Evolutionary conservation across 306 rosid species (phyloP), one percentile per base, ranked within the genome.

Genomic region (Quercus berberidifolia): DNA sequence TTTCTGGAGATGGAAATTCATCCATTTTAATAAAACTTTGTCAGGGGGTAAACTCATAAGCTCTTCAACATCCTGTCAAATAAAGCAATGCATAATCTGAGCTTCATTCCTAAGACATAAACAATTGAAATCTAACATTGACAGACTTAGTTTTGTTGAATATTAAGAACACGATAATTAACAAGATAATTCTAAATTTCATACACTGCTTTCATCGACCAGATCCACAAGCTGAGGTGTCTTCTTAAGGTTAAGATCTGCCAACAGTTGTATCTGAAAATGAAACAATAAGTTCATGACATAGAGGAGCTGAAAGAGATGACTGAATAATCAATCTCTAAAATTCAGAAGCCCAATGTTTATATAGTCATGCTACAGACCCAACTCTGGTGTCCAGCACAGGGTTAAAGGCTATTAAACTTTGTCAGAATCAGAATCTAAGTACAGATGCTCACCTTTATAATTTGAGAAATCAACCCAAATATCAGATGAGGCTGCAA

Each of bases 171-270:
- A 72, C 52, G 69, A 71, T 63, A 64, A 70, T 38, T 70, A 18
- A 23, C 74, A 65, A 71, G 71, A 71, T 58, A 59, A 70, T 46
- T 70, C 18, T 12, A 75, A 70, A 70, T 67, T 69, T 30, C 74
- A 64, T 76, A 96, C 99, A 79, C 90, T 92, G 84, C 90, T 82
- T 43, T 93, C 98, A 30, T 93, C 97, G 14, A 91, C 98, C 84
- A 96, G 80, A 76, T 96, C 98, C 79, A 96, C 90, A 71, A 96
- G 99, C 79, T 96, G 99, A 71, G 99, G 99, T 7, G 97, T 93
- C 87, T 96, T 96, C 89, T 89, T 96, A 80, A 96, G 96, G 84
- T 83, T 96, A 74, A 96, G 97, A 86, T 96, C 98, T 6, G 96
- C 98, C 89, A 96, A 85, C 41, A 96, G 82, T 89, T 96, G 99